Base-by-base conservation (phyloP, 805 yeast species). In the Metschnikowia peoriensis region DNA sequence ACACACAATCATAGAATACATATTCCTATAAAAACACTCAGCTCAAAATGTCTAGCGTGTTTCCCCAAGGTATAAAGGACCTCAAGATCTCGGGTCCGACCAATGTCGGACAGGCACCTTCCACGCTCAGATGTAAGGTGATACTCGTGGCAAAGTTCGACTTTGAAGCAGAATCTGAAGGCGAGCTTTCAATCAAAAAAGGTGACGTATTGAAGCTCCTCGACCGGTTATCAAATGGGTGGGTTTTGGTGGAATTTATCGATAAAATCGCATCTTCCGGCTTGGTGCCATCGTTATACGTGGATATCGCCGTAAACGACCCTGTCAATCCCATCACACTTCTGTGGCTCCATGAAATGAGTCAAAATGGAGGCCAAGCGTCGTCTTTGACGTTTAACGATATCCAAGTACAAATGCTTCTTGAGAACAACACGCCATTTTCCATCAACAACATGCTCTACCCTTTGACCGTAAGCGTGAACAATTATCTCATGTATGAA, bases 231-330 rank as follows among this genome's bases (percentile, higher is more conserved):
- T 77, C 77, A 1, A 75, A 77, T 58, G 86, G 85, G 1, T 81
- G 85, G 84, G 63, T 82, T 2, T 62, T 80, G 41, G 86, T 80
- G 8, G 81, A 81, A 61, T 77, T 80, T n/a, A 73, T 82, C 35
- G 80, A 79, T 41, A 70, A 75, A 52, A 52, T 79, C 32, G 64
- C 70, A 5, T 64, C 62, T 4, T 76, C 80, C 1, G 86, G 86
- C 1, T 65, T 82, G 51, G 73, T 82, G 1, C 86, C 86, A 1
- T 77, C 81, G 2, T 68, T 73, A 37, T 78, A 77, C 58, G 79
- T 75, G 22, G 77, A 72, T 46, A 76, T 77, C 28, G 80, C 78
- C n/a, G 69, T 71, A 29, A 73, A 73, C 50, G 77, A 73, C 59
- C 58, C 66, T 27, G 54, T 64, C 32, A 67, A 70, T 51, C 79